Evolutionary conservation across 352 stramenopile species (phyloP).

Genomic region (Aphanomyces astaci): DNA sequence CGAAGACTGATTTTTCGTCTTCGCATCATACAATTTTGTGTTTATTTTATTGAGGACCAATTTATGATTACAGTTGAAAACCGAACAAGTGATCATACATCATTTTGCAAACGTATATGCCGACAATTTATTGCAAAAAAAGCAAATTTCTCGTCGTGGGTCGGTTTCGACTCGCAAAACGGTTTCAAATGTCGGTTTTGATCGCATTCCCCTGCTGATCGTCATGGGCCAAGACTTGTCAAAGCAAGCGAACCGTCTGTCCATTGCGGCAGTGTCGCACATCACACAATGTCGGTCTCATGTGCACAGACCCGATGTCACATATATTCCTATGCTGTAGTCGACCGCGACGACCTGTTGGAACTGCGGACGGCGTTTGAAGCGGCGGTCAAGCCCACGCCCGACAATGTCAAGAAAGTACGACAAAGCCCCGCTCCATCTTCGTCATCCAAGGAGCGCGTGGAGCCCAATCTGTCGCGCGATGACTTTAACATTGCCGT

Average conservation of each 20-base stretch:
- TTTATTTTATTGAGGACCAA: too few species aligned
- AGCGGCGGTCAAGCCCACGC: not conserved
- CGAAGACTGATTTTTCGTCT: too few species aligned
- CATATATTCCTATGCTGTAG: conserved; percentile 22
- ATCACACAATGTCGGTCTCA: conserved; percentile 43
- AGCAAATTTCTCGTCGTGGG: too few species aligned
- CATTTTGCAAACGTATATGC: too few species aligned
- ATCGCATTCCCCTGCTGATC: not conserved
- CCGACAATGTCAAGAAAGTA: not conserved
- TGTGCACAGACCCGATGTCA: not conserved
- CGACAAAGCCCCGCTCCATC: not conserved
- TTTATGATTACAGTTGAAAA: too few species aligned
- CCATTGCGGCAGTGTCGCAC: conserved; percentile 42
- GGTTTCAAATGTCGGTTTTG: too few species aligned
- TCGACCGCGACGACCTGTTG: conserved; percentile 36
- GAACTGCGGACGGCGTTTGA: conserved; percentile 29
- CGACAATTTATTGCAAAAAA: too few species aligned
- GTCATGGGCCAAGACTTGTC: conserved; percentile 34
- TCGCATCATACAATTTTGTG: too few species aligned
- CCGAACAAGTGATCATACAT: too few species aligned
- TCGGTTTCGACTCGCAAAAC: too few species aligned
- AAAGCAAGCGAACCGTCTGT: conserved; percentile 34
- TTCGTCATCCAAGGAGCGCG: conserved; percentile 24
- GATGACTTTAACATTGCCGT: conserved; percentile 36
- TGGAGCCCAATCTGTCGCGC: conserved; percentile 32